These are phyloP conservation scores for Talaromyces rugulosus DNA, from an alignment of 2,329 filamentous ascomycete genomes.

Conservation along the genomic window DNA sequence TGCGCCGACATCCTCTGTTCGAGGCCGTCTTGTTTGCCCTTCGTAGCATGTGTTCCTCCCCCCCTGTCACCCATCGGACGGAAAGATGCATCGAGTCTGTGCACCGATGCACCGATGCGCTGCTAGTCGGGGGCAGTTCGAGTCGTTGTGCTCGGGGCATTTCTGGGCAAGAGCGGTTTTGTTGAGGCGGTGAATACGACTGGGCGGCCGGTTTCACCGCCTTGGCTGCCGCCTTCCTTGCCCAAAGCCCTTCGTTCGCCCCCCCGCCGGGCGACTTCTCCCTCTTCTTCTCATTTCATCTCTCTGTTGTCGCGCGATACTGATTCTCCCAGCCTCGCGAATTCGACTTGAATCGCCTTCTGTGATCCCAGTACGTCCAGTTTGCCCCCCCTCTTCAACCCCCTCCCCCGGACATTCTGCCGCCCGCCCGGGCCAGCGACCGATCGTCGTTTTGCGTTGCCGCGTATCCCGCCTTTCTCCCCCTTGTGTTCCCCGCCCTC, in stretches of 20 bases:
- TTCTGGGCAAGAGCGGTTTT: neutral
- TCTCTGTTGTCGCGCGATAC: constrained; percentile 3
- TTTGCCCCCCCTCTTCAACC: constrained; percentile 10
- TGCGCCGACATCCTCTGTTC: neutral
- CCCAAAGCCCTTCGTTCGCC: neutral
- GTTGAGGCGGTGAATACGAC: neutral
- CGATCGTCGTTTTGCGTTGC: neutral
- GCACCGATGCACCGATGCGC: neutral
- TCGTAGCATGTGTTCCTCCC: no score
- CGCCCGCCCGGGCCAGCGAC: neutral
- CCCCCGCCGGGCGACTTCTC: neutral
- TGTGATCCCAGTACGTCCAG: neutral
- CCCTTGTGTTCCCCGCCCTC: neutral
- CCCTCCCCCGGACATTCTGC: constrained; percentile 2
- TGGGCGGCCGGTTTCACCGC: neutral
- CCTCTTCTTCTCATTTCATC: neutral
- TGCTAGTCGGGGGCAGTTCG: neutral
- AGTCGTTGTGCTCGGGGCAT: neutral
- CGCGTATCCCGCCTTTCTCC: neutral
- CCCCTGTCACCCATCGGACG: neutral
- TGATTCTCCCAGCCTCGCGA: neutral
- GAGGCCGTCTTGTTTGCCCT: neutral
- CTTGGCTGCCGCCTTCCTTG: neutral
- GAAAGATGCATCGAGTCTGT: neutral
- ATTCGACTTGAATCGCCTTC: neutral